Conservation (phyloP, 768 basidiomycete genomes). For the Serendipita sp. region DNA sequence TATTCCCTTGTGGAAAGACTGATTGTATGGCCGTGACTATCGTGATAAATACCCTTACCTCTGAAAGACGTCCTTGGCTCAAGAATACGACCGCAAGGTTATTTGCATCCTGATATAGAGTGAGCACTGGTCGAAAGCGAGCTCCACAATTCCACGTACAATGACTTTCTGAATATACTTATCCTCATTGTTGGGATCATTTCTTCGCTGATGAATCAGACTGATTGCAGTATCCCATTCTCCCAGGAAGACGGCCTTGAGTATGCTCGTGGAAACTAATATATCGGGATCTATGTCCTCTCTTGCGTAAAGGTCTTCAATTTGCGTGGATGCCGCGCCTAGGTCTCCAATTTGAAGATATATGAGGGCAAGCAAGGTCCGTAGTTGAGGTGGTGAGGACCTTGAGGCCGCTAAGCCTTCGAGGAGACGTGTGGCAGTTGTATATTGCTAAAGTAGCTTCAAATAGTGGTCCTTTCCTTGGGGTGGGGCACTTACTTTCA, state of each 20-base stretch:
- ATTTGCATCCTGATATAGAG: conserved; percentile 43
- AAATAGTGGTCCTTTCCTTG: not conserved
- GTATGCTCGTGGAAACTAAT: conserved; percentile 39
- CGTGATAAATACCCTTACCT: conserved; percentile 28
- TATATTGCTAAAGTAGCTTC: conserved; percentile 38
- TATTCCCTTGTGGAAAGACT: conserved; percentile 35
- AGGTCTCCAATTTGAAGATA: conserved; percentile 63
- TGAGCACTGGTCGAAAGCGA: not conserved
- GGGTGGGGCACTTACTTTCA: conserved; percentile 41
- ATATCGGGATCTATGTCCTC: conserved; percentile 41
- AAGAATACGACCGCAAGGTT: conserved; percentile 59
- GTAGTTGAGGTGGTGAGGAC: conserved; percentile 36
- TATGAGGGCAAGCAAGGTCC: conserved; percentile 54
- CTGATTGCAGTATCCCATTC: conserved; percentile 44
- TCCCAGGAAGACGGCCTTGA: conserved; percentile 23
- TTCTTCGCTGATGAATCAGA: conserved; percentile 31
- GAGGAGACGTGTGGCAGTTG: conserved; percentile 51
- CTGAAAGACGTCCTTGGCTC: conserved; percentile 53
- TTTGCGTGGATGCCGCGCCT: conserved; percentile 40
- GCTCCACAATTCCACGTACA: not conserved
- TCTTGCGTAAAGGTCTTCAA: conserved; percentile 34
- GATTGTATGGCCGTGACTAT: not conserved
- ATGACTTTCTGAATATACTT: conserved; percentile 23
- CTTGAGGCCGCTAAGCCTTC: conserved; percentile 27
- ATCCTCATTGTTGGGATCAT: conserved; percentile 44